phyloP scores from a whole-genome alignment of 345 rosid genomes.

The Camelina laxa region DNA sequence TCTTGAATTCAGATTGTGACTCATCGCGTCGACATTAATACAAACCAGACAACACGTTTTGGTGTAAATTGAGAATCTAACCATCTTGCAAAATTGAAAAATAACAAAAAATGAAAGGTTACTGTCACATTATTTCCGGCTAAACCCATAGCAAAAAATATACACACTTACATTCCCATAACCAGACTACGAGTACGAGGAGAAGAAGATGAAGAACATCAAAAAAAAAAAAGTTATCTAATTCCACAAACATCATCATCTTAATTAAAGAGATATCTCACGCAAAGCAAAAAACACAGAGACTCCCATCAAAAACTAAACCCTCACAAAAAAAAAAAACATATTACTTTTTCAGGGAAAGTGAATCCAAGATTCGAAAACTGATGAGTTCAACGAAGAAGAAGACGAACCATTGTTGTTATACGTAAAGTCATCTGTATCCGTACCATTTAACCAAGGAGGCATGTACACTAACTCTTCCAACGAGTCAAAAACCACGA shows the following conservation, averaged over 20 bases:
- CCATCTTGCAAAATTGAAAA: background rate
- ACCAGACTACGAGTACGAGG: background rate
- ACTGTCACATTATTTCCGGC: conserved; percentile 5
- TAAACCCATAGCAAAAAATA: conserved; percentile 1
- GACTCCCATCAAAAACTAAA: conserved; percentile 17
- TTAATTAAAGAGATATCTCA: conserved; percentile 36
- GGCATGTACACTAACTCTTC: conserved; percentile 51
- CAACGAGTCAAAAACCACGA: conserved; percentile 56
- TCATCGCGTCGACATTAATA: background rate
- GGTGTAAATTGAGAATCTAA: background rate
- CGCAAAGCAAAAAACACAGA: conserved; percentile 25
- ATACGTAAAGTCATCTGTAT: conserved; percentile 22
- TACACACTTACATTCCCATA: conserved; percentile 22
- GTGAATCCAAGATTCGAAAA: conserved; percentile 31
- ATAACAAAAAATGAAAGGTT: background rate
- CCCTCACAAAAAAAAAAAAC: background rate
- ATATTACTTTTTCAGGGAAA: conserved; percentile 16
- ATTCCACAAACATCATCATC: conserved; percentile 9
- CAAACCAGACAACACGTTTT: background rate
- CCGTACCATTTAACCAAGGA: conserved; percentile 32
- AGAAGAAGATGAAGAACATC: background rate
- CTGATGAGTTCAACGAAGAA: conserved; percentile 19
- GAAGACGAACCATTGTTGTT: conserved; percentile 27
- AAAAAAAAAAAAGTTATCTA: conserved; percentile 27
- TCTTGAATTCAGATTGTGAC: no score